A percentile compares a stretch with the other conserved stretches of the same genome.
phyloP scores from a whole-genome alignment of 495 filamentous ascomycete species.

The Tuber umbilicatum region DNA sequence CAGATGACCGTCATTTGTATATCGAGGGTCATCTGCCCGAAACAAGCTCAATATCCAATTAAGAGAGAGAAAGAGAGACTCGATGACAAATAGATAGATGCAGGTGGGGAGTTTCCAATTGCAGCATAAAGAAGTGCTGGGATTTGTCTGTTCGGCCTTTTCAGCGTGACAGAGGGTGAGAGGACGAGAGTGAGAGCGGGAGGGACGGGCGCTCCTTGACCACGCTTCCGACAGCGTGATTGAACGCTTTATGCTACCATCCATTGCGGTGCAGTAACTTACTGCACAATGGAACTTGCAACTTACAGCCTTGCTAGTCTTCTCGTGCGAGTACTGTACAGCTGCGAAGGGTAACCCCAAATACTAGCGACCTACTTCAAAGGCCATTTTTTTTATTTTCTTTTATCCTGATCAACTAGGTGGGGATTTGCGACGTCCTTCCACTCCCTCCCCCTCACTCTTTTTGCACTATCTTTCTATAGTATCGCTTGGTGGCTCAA shows the following conservation, averaged over 20 bases:
- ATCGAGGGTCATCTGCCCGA: neutral
- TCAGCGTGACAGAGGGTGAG: neutral
- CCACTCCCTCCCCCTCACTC: neutral
- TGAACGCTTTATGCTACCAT: neutral
- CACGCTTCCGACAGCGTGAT: neutral
- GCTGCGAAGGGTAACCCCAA: neutral
- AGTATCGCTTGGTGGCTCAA: neutral
- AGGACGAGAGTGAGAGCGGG: neutral
- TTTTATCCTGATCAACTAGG: neutral
- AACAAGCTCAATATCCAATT: neutral
- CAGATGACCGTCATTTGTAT: neutral
- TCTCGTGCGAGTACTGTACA: neutral
- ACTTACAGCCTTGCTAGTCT: neutral
- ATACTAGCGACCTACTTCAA: neutral
- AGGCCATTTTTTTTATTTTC: neutral
- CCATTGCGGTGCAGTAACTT: neutral
- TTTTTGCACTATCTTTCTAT: neutral
- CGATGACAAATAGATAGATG: neutral
- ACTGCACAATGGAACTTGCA: neutral
- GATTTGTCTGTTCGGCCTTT: neutral
- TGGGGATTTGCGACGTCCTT: neutral
- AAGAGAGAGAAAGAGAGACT: neutral
- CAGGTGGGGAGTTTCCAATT: neutral
- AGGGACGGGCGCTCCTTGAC: neutral
- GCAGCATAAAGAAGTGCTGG: neutral